A percentile compares a stretch with the other conserved stretches of the same genome.
Evolutionary conservation across 352 stramenopile species (phyloP).

Genomic region (Globisporangium parvum): DNA sequence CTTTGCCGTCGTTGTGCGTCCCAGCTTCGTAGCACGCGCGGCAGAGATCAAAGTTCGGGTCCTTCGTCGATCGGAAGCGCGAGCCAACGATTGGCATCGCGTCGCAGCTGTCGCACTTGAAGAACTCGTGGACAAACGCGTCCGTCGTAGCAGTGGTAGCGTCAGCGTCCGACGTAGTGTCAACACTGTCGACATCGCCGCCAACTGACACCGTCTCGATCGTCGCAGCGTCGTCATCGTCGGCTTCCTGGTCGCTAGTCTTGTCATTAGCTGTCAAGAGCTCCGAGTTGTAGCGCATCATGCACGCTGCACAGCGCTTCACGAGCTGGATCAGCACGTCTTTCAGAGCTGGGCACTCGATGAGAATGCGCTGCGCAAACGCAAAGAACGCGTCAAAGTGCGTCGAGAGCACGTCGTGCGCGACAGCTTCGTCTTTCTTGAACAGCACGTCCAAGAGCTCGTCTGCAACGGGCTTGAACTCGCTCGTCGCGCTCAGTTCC

Average conservation of each 20-base stretch:
- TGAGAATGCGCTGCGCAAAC: constrained; percentile 35
- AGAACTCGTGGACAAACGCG: constrained; percentile 18
- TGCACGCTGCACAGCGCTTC: constrained; percentile 31
- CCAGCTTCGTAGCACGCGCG: constrained; percentile 14
- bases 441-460: constrained; percentile 29
- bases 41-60: constrained; percentile 36
- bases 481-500: constrained; percentile 23
- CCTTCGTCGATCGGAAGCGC: constrained; percentile 24
- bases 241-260: constrained; percentile 2
- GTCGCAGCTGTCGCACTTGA: constrained; percentile 32
- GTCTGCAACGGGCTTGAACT: constrained; percentile 20
- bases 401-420: constrained; percentile 27
- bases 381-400: constrained; percentile 30
- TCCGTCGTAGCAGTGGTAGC: constrained; percentile 1
- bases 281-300: constrained; percentile 31
- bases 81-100: constrained; percentile 26
- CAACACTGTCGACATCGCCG: too few relatives aligned
- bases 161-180: constrained; percentile 2
- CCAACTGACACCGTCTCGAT: constrained; percentile 15
- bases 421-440: constrained; percentile 19
- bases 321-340: constrained; percentile 29
- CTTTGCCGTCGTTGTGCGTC: constrained; percentile 10
- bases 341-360: constrained; percentile 38
- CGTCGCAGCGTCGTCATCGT: constrained; percentile 17
- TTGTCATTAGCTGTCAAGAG: constrained; percentile 6